phyloP scores from a whole-genome alignment of 2,329 filamentous ascomycete genomes.

The Neurospora crassa region DNA sequence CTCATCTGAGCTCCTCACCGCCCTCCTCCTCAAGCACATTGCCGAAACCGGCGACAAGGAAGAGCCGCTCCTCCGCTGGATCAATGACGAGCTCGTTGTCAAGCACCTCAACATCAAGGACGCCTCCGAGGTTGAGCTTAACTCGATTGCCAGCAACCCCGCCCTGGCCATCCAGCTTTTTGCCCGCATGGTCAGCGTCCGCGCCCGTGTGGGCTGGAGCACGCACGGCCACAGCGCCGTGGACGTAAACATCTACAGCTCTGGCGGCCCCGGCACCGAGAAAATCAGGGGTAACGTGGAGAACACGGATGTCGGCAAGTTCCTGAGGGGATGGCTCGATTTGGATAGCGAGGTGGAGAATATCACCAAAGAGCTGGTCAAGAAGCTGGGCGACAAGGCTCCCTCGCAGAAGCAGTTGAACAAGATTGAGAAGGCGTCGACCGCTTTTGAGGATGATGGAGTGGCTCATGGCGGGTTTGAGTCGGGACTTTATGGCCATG shows the following conservation, averaged over 20 bases:
- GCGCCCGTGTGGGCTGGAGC: conserved; percentile 86
- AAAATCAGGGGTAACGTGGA: conserved; percentile 77
- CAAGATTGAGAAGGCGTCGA: background rate
- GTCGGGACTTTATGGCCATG: background rate
- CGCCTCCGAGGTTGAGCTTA: conserved; percentile 60
- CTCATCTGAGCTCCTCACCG: conserved; percentile 62
- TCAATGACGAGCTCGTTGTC: conserved; percentile 57
- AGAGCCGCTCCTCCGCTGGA: conserved; percentile 43
- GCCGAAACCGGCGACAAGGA: conserved; percentile 24
- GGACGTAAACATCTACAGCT: conserved; percentile 94
- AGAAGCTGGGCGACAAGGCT: conserved; percentile 31
- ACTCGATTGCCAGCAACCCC: conserved; percentile 50
- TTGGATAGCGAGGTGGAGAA: conserved; percentile 58
- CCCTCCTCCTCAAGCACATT: conserved; percentile 53
- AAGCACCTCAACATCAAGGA: conserved; percentile 70
- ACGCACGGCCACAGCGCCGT: conserved; percentile 90
- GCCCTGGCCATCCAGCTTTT: conserved; percentile 49
- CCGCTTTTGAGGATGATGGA: background rate
- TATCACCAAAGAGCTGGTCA: conserved; percentile 65
- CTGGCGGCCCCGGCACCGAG: conserved; percentile 52
- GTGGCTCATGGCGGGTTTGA: background rate
- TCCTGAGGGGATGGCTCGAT: conserved; percentile 67
- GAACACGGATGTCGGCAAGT: conserved; percentile 85
- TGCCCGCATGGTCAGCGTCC: conserved; percentile 75
- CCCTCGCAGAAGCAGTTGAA: background rate